Conservation (phyloP, 495 filamentous ascomycete species). For the Annulohypoxylon moriforme region DNA sequence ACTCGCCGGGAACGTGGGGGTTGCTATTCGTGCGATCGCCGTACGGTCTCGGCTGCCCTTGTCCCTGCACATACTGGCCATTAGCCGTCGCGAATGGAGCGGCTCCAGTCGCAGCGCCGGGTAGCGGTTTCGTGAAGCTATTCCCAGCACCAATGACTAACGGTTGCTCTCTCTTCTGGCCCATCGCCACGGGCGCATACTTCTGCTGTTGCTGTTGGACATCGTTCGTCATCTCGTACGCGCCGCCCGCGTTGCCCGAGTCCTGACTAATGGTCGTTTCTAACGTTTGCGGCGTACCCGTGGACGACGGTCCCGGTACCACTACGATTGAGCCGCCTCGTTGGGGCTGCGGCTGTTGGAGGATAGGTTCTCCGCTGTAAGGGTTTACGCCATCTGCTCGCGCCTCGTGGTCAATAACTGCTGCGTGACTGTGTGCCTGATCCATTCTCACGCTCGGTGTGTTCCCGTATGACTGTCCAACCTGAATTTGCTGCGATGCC, state of each 20-base stretch:
- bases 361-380: constrained; percentile 54
- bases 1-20: constrained; percentile 69
- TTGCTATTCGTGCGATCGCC: constrained; percentile 51
- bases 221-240: constrained; percentile 38
- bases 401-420: constrained; percentile 53
- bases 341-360: constrained; percentile 6
- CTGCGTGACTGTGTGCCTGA: constrained; percentile 52
- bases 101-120: constrained; percentile 15
- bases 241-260: constrained; percentile 45
- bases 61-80: constrained; percentile 14
- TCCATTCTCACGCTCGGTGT: constrained; percentile 49
- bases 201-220: constrained; percentile 37
- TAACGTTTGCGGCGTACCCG: constrained; percentile 22
- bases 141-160: constrained; percentile 9
- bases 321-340: constrained; percentile 30
- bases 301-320: constrained; percentile 29
- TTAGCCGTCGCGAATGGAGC: constrained; percentile 26
- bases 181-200: constrained; percentile 1
- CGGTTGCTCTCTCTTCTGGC: constrained; percentile 15
- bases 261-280: constrained; percentile 43
- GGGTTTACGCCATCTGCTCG: constrained; percentile 59
- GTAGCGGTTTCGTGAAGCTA: constrained; percentile 30
- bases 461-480: constrained; percentile 50
- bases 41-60: constrained; percentile 34
- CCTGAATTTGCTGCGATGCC: constrained; percentile 25